A percentile compares a stretch with the other conserved stretches of the same genome.
phyloP scores from a whole-genome alignment of 2,329 filamentous ascomycete species.

The Aspergillus amoenus region DNA sequence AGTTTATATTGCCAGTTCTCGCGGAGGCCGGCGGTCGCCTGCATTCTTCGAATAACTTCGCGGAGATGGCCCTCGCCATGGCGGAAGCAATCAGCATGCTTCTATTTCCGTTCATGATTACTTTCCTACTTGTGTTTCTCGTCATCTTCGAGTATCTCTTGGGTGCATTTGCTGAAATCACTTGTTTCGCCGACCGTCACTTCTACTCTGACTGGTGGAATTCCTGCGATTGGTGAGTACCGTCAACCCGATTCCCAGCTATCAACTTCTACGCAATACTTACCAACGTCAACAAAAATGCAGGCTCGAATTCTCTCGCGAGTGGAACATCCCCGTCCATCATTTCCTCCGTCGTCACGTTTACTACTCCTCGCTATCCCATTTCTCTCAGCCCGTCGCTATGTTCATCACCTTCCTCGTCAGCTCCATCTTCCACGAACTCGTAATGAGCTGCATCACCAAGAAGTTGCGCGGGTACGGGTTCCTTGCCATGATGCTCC shows the following conservation, averaged over 20 bases:
- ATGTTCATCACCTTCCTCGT: slow-evolving; percentile 91
- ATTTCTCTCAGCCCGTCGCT: slow-evolving; percentile 73
- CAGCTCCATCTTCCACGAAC: slow-evolving; percentile 83
- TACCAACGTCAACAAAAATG: neutral
- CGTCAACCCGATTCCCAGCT: neutral
- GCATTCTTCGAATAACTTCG: slow-evolving; percentile 46
- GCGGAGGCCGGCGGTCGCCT: slow-evolving; percentile 65
- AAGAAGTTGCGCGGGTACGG: slow-evolving; percentile 95
- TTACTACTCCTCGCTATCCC: slow-evolving; percentile 76
- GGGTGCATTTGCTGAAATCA: slow-evolving; percentile 92
- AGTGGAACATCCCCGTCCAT: slow-evolving; percentile 98
- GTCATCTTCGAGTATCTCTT: slow-evolving; percentile 98
- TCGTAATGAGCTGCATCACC: slow-evolving; percentile 97
- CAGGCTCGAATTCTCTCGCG: slow-evolving; percentile 88
- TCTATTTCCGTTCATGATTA: slow-evolving; percentile 96
- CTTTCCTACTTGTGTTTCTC: slow-evolving; percentile 90
- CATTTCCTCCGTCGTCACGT: slow-evolving; percentile 93
- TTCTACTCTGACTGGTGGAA: slow-evolving; percentile 83
- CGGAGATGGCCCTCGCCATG: slow-evolving; percentile 75
- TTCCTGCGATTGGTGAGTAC: slow-evolving; percentile 49
- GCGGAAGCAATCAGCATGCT: slow-evolving; percentile 88
- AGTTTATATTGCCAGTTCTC: slow-evolving; percentile 91
- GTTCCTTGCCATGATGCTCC: slow-evolving; percentile 92
- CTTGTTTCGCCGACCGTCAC: slow-evolving; percentile 86
- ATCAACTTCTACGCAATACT: neutral